Percentiles rank a stretch among this genome's conserved stretches.
Conservation (phyloP, 73 alveolate genomes). For the Durusdinium trenchii region DNA sequence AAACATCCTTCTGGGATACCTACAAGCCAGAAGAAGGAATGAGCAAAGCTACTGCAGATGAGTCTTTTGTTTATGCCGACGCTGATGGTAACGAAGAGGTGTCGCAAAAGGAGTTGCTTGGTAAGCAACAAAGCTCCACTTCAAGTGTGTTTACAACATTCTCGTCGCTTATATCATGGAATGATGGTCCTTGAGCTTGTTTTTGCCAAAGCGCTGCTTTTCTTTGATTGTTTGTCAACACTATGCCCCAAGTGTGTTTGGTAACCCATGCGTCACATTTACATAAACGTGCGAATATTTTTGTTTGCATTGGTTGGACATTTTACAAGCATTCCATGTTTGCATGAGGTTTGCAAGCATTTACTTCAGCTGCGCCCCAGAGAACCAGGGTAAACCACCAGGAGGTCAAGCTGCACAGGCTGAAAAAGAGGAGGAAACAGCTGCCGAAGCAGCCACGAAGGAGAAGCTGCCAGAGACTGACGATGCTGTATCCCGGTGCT, state of each 20-base stretch:
- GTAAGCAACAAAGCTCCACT: not conserved
- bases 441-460: not conserved
- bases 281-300: too few relatives aligned
- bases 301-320: too few relatives aligned
- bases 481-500: conserved; percentile 34
- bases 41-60: conserved; percentile 74
- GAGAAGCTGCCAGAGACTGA: conserved; percentile 1
- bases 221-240: too few relatives aligned
- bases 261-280: too few relatives aligned
- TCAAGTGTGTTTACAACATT: too few relatives aligned
- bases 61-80: conserved; percentile 81
- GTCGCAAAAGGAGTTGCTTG: conserved; percentile 46
- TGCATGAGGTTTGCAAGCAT: conserved; percentile 50
- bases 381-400: conserved; percentile 65
- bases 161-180: too few relatives aligned
- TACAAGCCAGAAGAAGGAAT: conserved; percentile 74
- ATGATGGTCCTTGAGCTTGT: too few relatives aligned
- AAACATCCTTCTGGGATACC: conserved; percentile 62
- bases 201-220: too few relatives aligned
- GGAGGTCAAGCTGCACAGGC: conserved; percentile 91
- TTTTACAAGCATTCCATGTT: not conserved
- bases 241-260: too few relatives aligned
- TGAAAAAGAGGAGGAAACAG: conserved; percentile 5
- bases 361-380: conserved; percentile 82
- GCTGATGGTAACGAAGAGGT: conserved; percentile 83